Conservation (phyloP, 2,329 filamentous ascomycete genomes). For the Cladosporium sp. region DNA sequence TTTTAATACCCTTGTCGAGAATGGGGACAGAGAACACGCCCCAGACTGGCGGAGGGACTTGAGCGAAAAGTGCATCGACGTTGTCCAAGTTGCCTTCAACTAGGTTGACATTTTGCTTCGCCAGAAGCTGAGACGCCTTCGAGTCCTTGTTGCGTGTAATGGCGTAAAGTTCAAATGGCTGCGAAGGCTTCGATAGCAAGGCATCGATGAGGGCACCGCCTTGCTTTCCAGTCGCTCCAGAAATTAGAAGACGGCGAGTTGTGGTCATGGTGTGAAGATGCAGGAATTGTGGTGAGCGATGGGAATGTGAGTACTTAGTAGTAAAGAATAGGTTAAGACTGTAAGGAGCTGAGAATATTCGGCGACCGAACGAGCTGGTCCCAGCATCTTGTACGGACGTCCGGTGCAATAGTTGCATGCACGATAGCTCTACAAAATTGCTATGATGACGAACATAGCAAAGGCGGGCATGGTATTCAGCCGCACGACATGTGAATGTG, state of each 20-base stretch:
- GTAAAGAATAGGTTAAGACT: too few species aligned
- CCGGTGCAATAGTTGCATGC: neutral
- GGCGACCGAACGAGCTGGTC: too few species aligned
- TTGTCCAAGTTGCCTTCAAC: constrained; percentile 57
- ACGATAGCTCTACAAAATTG: too few species aligned
- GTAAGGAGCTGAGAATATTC: too few species aligned
- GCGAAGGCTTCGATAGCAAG: constrained; percentile 33
- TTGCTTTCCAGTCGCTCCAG: constrained; percentile 46
- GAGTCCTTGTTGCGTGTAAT: constrained; percentile 57
- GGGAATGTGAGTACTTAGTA: neutral
- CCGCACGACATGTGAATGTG: neutral
- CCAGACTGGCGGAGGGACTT: constrained; percentile 24
- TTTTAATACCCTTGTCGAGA: constrained; percentile 10
- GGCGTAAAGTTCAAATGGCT: constrained; percentile 48
- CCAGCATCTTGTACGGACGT: neutral
- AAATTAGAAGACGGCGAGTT: constrained; percentile 34
- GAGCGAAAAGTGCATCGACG: constrained; percentile 46
- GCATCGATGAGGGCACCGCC: constrained; percentile 42
- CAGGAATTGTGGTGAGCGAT: too few species aligned
- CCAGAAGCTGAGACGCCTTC: constrained; percentile 37
- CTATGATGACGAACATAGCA: neutral
- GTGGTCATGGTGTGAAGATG: neutral
- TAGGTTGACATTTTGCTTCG: constrained; percentile 47
- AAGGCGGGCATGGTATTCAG: neutral
- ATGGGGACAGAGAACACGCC: constrained; percentile 26